Evolutionary conservation across 192 early-diverging fungal species (phyloP).

Genomic region (Coemansia sp.): DNA sequence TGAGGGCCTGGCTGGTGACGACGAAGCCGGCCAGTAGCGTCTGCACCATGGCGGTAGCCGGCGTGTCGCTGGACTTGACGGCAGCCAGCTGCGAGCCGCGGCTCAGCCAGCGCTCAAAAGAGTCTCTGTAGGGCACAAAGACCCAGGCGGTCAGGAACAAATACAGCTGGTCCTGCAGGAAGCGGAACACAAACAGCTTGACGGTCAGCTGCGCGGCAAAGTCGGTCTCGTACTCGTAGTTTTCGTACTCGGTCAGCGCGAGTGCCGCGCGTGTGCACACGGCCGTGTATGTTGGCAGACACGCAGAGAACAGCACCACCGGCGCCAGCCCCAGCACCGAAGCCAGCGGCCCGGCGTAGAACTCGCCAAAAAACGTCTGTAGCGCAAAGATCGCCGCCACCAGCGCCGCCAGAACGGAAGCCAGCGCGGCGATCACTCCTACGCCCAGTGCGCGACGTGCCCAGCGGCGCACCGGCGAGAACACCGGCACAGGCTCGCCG

Average conservation of each 20-base stretch:
- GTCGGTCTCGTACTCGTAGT: conserved; percentile 70
- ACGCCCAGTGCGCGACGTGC: conserved; percentile 58
- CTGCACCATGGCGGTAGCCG: conserved; percentile 43
- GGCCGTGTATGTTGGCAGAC: conserved; percentile 68
- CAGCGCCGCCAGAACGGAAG: conserved; percentile 59
- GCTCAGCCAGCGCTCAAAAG: conserved; percentile 59
- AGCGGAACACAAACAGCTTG: conserved; percentile 87
- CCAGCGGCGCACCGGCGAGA: conserved; percentile 72
- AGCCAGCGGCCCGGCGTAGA: conserved; percentile 80
- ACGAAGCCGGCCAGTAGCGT: conserved; percentile 72
- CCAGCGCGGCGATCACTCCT: conserved; percentile 61
- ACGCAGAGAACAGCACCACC: conserved; percentile 69
- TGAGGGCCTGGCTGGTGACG: conserved; percentile 80
- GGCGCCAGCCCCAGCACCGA: conserved; percentile 64
- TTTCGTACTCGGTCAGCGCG: conserved; percentile 78
- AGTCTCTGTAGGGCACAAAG: conserved; percentile 80
- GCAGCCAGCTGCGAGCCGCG: conserved; percentile 18
- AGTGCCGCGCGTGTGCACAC: conserved; percentile 65
- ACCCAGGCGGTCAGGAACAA: conserved; percentile 85
- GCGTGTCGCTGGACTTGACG: conserved; percentile 49
- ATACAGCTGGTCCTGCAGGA: conserved; percentile 78
- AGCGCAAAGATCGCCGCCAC: conserved; percentile 71
- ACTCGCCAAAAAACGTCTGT: conserved; percentile 75
- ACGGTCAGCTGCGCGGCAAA: conserved; percentile 70
- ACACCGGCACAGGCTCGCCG: conserved; percentile 71